phyloP scores from a whole-genome alignment of 1,139 yeast genomes.

The Kurtzmaniella quercitrusa region DNA sequence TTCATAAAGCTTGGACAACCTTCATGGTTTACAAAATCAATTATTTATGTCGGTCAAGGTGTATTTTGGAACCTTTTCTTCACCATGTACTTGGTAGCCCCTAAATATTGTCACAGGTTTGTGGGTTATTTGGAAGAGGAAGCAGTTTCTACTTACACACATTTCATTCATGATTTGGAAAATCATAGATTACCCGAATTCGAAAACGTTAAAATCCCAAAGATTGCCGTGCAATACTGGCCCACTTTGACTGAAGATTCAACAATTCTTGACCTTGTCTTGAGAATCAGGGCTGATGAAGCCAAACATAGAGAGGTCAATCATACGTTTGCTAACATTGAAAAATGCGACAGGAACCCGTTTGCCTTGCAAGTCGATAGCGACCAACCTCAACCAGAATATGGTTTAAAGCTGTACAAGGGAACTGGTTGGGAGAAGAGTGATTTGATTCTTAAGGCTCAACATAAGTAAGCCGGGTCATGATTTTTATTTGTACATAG shows the following conservation, averaged over 20 bases:
- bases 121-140: slow-evolving; percentile 81
- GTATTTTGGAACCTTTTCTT: slow-evolving; percentile 67
- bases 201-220: slow-evolving; percentile 42
- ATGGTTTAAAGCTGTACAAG: slow-evolving; percentile 44
- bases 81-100: slow-evolving; percentile 54
- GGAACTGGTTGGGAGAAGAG: slow-evolving; percentile 64
- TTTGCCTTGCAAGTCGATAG: slow-evolving; percentile 49
- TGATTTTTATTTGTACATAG: neutral
- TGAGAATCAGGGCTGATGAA: slow-evolving; percentile 59
- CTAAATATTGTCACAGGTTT: slow-evolving; percentile 68
- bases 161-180: slow-evolving; percentile 54
- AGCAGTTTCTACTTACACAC: slow-evolving; percentile 69
- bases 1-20: slow-evolving; percentile 67
- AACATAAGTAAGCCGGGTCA: neutral
- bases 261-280: slow-evolving; percentile 56
- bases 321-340: slow-evolving; percentile 69
- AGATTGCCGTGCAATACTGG: slow-evolving; percentile 65
- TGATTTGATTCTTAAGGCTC: slow-evolving; percentile 27
- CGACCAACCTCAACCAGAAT: slow-evolving; percentile 51
- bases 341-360: slow-evolving; percentile 60
- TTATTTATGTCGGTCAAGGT: slow-evolving; percentile 68
- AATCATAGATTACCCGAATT: slow-evolving; percentile 50
- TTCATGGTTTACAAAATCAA: slow-evolving; percentile 50
- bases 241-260: slow-evolving; percentile 45
- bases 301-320: slow-evolving; percentile 76